phyloP scores from a whole-genome alignment of 139 green algal species.

The Tetradesmus lagerheimii region DNA sequence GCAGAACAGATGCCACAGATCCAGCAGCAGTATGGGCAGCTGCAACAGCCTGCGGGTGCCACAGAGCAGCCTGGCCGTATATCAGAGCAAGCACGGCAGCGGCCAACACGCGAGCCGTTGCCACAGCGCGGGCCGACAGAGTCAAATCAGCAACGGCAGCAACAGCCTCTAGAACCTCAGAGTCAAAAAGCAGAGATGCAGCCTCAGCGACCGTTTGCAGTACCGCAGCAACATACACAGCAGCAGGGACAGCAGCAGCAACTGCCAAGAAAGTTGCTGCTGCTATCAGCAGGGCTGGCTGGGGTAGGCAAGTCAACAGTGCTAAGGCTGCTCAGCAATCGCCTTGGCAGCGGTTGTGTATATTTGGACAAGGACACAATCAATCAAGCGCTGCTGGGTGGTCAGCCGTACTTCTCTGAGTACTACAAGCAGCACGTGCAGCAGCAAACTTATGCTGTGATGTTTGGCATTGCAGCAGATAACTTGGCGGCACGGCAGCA shows the following conservation, averaged over 20 bases:
- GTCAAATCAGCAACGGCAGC: background rate
- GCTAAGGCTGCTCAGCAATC: background rate
- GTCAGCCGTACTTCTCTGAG: background rate
- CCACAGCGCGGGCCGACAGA: background rate
- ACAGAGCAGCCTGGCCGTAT: background rate
- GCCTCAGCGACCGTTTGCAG: background rate
- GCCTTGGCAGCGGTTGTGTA: background rate
- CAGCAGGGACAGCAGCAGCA: background rate
- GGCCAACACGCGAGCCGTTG: no score
- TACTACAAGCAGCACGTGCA: background rate
- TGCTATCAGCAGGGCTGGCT: background rate
- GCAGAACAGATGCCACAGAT: background rate
- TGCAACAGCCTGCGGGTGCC: background rate
- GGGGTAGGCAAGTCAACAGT: background rate
- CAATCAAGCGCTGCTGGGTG: background rate
- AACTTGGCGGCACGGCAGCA: background rate
- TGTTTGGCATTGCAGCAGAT: background rate
- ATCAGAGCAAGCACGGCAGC: background rate
- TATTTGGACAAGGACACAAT: background rate
- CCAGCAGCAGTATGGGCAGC: constrained; percentile 1
- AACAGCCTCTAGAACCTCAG: no score
- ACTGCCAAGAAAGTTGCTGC: background rate
- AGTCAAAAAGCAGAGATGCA: no score
- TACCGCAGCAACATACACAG: background rate
- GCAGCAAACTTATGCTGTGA: background rate